Evolutionary conservation across 2,329 filamentous ascomycete species (phyloP), one percentile per base, ranked within the genome.

Genomic region (Lojkania enalia): DNA sequence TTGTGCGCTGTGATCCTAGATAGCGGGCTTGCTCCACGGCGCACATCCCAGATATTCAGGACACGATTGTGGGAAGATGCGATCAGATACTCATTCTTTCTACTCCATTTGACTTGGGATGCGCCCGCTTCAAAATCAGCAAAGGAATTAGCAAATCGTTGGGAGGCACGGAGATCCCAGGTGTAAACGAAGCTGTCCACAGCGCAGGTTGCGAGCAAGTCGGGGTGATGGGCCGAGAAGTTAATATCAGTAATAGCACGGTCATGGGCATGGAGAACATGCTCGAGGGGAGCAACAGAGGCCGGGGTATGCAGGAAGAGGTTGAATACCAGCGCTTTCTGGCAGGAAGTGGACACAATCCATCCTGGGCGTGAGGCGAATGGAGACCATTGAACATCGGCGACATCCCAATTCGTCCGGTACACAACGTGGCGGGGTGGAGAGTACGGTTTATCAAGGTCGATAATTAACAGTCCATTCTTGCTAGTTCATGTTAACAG

Each of bases 351-450:
- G 47, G 90, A 95, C 25, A 90, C 88, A 14, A 96, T 87, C 91
- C 92, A 96, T 61, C 91, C 91, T 67, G 95, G 88, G 36, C 91
- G 83, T 15, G 82, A 83, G 11, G 91, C 88, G 67, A 96, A 96
- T 1, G 92, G 92, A 9, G 90, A 96, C 92, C 92, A 96, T 70
- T 96, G 92, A 20, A 96, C 91, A 69, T 96, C 92, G 9, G 92
- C 90, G 4, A 96, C 91, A 39, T 95, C 84, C 90, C 91, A 96
- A n/a, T 89, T 87, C 32, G 90, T 85, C 43, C 89, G 87, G 70
- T 95, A 89, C 51, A 87, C 87, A 57, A 96, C 79, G 60, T 90
- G 86, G 14, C 90, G 86, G 14, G 92, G 92, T 7, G 87, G 86
- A 48, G 87, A 94, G 65, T 90, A 94, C 1, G 90, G 90, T 9